Evolutionary conservation across 371 early-diverging fungal species (phyloP).

Genomic region (Batkoa obscura): DNA sequence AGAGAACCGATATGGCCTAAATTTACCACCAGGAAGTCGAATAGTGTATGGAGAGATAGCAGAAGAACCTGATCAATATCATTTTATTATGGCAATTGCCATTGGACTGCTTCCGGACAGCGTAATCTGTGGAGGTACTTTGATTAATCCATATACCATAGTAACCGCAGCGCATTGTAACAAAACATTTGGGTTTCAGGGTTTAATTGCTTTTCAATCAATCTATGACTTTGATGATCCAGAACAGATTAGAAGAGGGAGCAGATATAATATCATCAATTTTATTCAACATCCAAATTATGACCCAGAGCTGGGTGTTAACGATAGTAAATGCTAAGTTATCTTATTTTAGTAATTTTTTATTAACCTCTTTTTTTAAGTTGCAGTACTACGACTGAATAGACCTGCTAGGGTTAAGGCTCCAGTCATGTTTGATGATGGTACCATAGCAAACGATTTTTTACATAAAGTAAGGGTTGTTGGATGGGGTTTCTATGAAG

Average conservation of each 20-base stretch:
- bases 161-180: neutral
- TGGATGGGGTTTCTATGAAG: neutral
- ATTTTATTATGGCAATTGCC: neutral
- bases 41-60: neutral
- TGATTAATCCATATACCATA: neutral
- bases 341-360: neutral
- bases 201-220: neutral
- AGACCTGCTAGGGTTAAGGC: neutral
- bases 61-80: neutral
- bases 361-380: neutral
- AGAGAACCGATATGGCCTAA: no score
- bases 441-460: neutral
- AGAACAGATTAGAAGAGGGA: neutral
- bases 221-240: neutral
- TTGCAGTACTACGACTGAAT: neutral
- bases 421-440: neutral
- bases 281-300: slow-evolving; percentile 2
- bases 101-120: neutral
- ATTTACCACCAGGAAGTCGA: no score
- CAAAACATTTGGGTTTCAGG: neutral
- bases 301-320: neutral
- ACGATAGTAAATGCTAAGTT: neutral
- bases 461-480: neutral
- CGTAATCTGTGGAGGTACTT: neutral
- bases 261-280: neutral